Evolutionary conservation across 1,284 basidiomycete genomes (phyloP).

Genomic region (Trichosporon sp.): DNA sequence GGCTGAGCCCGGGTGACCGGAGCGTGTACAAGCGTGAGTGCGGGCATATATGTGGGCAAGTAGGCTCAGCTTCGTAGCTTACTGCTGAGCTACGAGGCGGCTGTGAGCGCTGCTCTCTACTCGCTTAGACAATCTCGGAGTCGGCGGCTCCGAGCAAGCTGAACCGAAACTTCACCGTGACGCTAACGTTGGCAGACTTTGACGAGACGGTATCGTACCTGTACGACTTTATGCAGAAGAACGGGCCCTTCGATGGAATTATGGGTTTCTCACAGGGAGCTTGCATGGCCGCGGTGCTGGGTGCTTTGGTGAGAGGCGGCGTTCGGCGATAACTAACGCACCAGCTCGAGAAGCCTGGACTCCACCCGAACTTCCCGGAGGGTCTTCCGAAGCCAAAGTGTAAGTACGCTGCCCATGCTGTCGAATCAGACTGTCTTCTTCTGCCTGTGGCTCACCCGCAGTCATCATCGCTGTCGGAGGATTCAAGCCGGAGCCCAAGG

Average conservation of each 20-base stretch:
- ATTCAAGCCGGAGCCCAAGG: constrained; percentile 47
- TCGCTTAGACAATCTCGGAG: neutral
- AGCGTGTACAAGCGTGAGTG: constrained; percentile 53
- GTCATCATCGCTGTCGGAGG: constrained; percentile 63
- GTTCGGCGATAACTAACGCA: constrained; percentile 19
- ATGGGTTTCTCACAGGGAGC: constrained; percentile 87
- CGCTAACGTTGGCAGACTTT: constrained; percentile 59
- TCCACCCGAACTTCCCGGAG: constrained; percentile 66
- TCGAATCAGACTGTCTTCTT: too few relatives aligned
- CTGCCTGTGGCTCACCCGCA: constrained; percentile 27
- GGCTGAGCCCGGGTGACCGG: constrained; percentile 63
- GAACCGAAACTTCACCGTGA: neutral
- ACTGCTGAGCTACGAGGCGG: neutral
- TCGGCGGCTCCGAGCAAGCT: neutral
- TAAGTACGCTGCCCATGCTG: constrained; percentile 34
- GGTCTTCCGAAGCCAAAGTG: constrained; percentile 68
- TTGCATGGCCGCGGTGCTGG: constrained; percentile 71
- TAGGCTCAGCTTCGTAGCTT: neutral
- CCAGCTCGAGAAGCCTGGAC: constrained; percentile 62
- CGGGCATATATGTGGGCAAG: neutral
- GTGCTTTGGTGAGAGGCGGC: constrained; percentile 65
- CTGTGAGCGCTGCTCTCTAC: neutral
- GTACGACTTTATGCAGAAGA: constrained; percentile 56
- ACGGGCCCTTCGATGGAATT: constrained; percentile 64
- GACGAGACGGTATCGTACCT: constrained; percentile 62